Percentiles rank a stretch among this genome's conserved stretches.
Conservation (phyloP, 108 stramenopile species). For the Mayamaea pseudoterrestris region DNA sequence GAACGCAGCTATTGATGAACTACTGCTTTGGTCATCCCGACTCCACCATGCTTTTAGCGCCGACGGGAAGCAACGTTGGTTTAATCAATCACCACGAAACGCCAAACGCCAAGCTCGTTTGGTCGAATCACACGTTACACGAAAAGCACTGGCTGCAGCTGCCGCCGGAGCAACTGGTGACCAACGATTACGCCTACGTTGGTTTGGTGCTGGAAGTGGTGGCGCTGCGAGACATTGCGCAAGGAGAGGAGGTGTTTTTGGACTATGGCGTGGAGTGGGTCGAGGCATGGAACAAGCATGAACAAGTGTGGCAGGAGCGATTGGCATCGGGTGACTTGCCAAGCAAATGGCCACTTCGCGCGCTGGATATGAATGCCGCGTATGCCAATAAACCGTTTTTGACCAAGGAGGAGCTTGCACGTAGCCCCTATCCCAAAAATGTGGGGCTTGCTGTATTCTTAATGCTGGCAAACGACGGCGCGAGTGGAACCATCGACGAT, state of each 20-base stretch:
- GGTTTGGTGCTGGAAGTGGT: slow-evolving; percentile 28
- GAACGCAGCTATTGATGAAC: slow-evolving; percentile 14
- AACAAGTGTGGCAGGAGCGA: slow-evolving; percentile 11
- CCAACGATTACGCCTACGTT: background rate
- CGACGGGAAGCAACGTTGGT: slow-evolving; percentile 17
- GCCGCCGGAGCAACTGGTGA: background rate
- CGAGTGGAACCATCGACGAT: slow-evolving; percentile 3
- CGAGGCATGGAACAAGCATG: slow-evolving; percentile 35
- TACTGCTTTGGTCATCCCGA: slow-evolving; percentile 22
- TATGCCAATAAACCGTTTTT: slow-evolving; percentile 14
- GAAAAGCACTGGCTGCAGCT: background rate
- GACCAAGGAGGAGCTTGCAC: slow-evolving; percentile 9
- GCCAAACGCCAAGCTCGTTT: slow-evolving; percentile 43
- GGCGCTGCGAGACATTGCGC: slow-evolving; percentile 33
- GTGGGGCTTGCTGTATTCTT: slow-evolving; percentile 24
- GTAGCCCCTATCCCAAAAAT: slow-evolving; percentile 25
- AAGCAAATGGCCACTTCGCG: slow-evolving; percentile 17
- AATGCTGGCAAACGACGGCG: too few relatives aligned
- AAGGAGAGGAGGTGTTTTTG: slow-evolving; percentile 33
- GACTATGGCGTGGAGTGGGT: slow-evolving; percentile 41
- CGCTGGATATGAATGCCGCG: slow-evolving; percentile 24
- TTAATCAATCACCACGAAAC: slow-evolving; percentile 25
- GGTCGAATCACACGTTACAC: slow-evolving; percentile 16
- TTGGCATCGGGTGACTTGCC: slow-evolving; percentile 12
- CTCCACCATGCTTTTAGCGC: slow-evolving; percentile 15